Evolutionary conservation across 345 rosid species (phyloP).

Genomic region (Boechera retrofracta): DNA sequence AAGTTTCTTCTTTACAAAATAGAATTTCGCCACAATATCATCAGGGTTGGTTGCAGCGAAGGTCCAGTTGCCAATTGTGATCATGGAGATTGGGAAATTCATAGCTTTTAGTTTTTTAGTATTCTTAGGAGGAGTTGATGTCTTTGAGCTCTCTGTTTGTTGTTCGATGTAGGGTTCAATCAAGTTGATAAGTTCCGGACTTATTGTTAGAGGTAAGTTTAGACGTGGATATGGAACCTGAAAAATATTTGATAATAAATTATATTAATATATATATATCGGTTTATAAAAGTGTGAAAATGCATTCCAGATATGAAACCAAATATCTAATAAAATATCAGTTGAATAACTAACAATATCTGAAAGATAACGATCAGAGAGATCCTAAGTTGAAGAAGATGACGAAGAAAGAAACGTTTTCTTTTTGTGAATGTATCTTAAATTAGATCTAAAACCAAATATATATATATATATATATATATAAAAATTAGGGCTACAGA

Average conservation of each 20-base stretch:
- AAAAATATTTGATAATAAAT: neutral
- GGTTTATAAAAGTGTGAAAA: neutral
- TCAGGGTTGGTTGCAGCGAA: neutral
- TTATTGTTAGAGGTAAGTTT: neutral
- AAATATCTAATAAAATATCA: too few relatives aligned
- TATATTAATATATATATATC: neutral
- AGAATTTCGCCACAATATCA: conserved; percentile 64
- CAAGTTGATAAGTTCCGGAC: neutral
- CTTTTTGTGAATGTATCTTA: neutral
- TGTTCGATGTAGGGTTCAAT: neutral
- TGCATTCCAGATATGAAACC: too few relatives aligned
- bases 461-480: neutral
- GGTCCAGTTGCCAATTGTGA: conserved; percentile 31
- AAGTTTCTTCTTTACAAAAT: conserved; percentile 60
- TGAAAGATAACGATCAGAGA: neutral
- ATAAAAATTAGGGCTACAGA: neutral
- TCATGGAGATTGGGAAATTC: conserved; percentile 3
- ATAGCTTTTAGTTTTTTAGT: conserved; percentile 22
- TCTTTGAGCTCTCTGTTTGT: conserved; percentile 1
- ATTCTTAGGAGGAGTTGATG: neutral
- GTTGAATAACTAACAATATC: neutral
- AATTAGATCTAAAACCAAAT: neutral
- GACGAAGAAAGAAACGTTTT: neutral
- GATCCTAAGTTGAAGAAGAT: neutral
- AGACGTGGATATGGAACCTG: neutral